These are phyloP conservation scores for Claviceps digitariae DNA, from an alignment of 2,329 filamentous ascomycete genomes.

Conservation along the genomic window DNA sequence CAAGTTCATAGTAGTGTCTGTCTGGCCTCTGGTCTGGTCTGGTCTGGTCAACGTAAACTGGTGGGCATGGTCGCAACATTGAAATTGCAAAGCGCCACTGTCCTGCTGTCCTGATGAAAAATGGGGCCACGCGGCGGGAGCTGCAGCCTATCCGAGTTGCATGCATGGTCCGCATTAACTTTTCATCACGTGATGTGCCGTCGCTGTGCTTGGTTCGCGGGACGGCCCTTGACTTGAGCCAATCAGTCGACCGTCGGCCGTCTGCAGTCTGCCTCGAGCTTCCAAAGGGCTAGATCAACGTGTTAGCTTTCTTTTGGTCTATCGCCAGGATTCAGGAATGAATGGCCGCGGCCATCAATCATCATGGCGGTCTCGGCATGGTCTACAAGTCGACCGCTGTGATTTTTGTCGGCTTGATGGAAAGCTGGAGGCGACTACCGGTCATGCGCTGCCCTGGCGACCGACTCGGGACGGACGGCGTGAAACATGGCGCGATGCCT, in stretches of 20 bases:
- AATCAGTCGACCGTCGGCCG: constrained; percentile 8
- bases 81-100: not conserved
- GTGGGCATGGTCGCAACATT: not conserved
- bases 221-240: constrained; percentile 19
- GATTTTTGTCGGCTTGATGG: too few relatives aligned
- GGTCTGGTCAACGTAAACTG: too few relatives aligned
- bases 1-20: too few relatives aligned
- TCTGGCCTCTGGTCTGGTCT: too few relatives aligned
- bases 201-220: constrained; percentile 24
- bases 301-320: not conserved
- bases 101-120: constrained; percentile 10
- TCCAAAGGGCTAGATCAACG: not conserved
- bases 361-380: not conserved
- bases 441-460: not conserved
- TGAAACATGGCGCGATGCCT: not conserved
- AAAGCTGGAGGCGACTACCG: too few relatives aligned
- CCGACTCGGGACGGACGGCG: not conserved
- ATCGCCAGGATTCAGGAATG: too few relatives aligned
- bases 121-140: constrained; percentile 16
- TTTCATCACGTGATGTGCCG: constrained; percentile 20
- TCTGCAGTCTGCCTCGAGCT: not conserved
- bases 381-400: not conserved
- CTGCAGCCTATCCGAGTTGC: constrained; percentile 19
- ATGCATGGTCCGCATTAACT: constrained; percentile 21
- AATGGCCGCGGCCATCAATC: too few relatives aligned